phyloP scores from a whole-genome alignment of 768 basidiomycete genomes.

The Hortiboletus campestris region DNA sequence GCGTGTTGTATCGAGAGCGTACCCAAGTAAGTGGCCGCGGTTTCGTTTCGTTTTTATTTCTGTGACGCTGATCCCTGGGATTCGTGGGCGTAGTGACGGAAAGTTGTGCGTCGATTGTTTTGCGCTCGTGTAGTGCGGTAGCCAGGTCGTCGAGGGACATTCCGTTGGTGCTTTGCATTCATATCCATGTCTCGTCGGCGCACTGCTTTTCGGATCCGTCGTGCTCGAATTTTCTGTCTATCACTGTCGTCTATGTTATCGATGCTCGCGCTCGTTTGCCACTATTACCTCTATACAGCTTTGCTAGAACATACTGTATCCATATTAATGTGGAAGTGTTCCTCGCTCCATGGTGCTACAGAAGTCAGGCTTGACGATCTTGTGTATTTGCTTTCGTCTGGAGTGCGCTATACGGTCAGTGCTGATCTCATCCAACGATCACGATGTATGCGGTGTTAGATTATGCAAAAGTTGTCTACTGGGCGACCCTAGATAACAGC shows the following conservation, averaged over 20 bases:
- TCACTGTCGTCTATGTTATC: neutral
- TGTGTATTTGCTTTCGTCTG: neutral
- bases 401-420: too few relatives aligned
- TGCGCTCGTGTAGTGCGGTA: conserved; percentile 17
- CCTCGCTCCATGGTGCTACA: neutral
- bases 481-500: neutral
- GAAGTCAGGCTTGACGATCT: neutral
- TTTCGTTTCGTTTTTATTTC: neutral
- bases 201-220: neutral
- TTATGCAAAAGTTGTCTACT: neutral
- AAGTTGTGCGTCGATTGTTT: conserved; percentile 34
- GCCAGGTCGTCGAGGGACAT: too few relatives aligned
- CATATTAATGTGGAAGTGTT: conserved; percentile 2
- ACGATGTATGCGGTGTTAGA: neutral
- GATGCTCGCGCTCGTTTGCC: conserved; percentile 4
- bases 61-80: conserved; percentile 7
- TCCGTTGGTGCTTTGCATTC: neutral
- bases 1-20: conserved; percentile 37
- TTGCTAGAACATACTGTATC: conserved; percentile 14
- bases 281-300: conserved; percentile 1
- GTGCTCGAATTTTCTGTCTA: neutral
- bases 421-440: neutral
- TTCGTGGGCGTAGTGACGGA: conserved; percentile 21
- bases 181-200: neutral
- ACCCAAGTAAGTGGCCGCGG: conserved; percentile 29